Base-by-base conservation (phyloP, 2,329 filamentous ascomycete genomes). In the Aaosphaeria pasadenensis region DNA sequence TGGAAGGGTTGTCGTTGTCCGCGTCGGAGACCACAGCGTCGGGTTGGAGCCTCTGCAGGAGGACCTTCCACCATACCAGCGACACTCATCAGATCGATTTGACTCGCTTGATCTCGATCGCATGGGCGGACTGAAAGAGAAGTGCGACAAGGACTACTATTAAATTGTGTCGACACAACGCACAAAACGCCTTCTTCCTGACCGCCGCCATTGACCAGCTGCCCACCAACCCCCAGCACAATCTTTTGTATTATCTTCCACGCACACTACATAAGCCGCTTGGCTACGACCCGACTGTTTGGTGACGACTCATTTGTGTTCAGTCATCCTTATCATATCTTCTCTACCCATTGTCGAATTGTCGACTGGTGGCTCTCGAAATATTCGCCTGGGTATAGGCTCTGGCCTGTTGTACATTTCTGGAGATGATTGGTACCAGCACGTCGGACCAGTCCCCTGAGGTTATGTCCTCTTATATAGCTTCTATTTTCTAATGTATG, bases 91-190 rank as follows among this genome's bases (percentile, higher is more conserved):
- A 50, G 82, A 83, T 51, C 83, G 90, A 57, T 97, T 96, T 75
- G 89, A 96, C 70, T 94, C 91, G 4, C 84, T 99, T 61, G 92
- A 99, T 69, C 88, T 99, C 70, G 89, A 97, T 61, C 84, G 89
- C 56, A 95, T 97, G 67, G 94, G 94, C 44, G 94, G 94, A 11
- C 77, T 97, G 59, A 95, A 91, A 74, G 94, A 97, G 79, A 96
- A 95, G 79, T 82, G 87, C 53, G 82, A 87, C 55, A 69, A 70
- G 52, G 56, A 67, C 51, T 68, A 67, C 57, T 62, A 62, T 44
- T 69, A 56, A 58, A 43, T 30, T 32, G 13, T 13, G 9, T 24
- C 17, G 3, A 24, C 17, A 2, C 17, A 3, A 24, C 17, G 3
- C 17, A 24, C 17, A 24, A 24, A 24, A 24, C 17, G 17, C 17